A percentile compares a stretch with the other conserved stretches of the same genome.
phyloP scores from a whole-genome alignment of 2,329 filamentous ascomycete genomes.

The Chrysosporium keratinophilum region DNA sequence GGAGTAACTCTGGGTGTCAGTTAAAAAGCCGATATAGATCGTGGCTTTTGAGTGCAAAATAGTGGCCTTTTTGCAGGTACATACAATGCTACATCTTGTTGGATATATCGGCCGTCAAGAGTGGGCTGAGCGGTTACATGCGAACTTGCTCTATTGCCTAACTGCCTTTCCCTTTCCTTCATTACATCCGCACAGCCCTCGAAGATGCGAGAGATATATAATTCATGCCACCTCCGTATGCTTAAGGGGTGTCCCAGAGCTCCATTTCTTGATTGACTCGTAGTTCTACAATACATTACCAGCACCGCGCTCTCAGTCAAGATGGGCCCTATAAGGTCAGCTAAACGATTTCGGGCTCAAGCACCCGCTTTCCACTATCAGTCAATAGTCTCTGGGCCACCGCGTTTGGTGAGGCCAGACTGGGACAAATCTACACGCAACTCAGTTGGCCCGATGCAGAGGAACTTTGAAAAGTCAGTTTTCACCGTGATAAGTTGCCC shows the following conservation, averaged over 20 bases:
- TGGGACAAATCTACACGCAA: not conserved
- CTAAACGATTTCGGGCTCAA: not conserved
- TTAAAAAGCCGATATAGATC: conserved; percentile 3
- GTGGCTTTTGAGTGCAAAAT: conserved; percentile 4
- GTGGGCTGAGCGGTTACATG: conserved; percentile 1
- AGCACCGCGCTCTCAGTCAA: not conserved
- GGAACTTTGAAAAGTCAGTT: not conserved
- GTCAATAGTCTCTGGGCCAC: conserved; percentile 1
- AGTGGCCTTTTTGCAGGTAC: conserved; percentile 5
- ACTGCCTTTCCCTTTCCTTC: conserved; percentile 1
- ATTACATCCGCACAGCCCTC: not conserved
- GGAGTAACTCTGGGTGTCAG: not conserved
- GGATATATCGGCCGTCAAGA: not conserved
- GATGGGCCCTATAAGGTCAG: not conserved
- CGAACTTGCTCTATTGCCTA: conserved; percentile 1
- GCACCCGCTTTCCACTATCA: not conserved
- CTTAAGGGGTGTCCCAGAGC: not conserved
- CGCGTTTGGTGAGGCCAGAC: not conserved
- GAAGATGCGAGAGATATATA: not conserved
- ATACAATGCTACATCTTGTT: conserved; percentile 4
- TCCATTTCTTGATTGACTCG: no score
- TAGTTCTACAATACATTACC: not conserved
- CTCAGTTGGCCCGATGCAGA: not conserved
- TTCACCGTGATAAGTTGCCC: no score
- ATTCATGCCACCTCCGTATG: not conserved